These are phyloP conservation scores for Talaromyces sp. DNA, from an alignment of 2,329 filamentous ascomycete genomes.

Conservation along the genomic window DNA sequence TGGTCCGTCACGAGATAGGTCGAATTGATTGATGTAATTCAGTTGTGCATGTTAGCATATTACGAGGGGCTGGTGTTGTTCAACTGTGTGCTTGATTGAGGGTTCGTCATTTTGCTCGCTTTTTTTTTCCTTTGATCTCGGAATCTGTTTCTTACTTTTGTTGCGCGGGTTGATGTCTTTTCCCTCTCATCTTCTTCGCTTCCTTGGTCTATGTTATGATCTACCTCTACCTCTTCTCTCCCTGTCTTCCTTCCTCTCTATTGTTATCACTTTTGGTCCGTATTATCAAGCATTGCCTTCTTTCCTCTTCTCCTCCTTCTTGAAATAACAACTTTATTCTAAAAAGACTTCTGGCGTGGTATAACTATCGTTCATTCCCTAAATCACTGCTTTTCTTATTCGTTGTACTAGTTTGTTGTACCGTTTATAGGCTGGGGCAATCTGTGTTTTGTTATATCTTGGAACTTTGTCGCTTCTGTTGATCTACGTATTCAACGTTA, in stretches of 20 bases:
- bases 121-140: constrained; percentile 32
- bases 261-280: constrained; percentile 11
- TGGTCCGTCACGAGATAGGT: constrained; percentile 45
- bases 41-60: constrained; percentile 34
- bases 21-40: constrained; percentile 29
- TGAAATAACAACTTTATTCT: constrained; percentile 4
- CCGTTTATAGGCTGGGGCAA: neutral
- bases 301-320: neutral
- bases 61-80: constrained; percentile 38
- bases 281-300: constrained; percentile 7
- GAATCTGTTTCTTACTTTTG: constrained; percentile 36
- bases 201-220: constrained; percentile 22
- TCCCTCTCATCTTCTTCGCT: constrained; percentile 19
- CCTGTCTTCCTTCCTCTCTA: neutral
- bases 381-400: neutral
- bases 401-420: constrained; percentile 10
- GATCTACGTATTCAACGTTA: too few species aligned
- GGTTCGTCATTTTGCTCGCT: constrained; percentile 31
- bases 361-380: constrained; percentile 8
- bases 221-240: neutral
- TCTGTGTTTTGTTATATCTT: neutral
- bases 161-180: constrained; percentile 10
- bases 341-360: constrained; percentile 11
- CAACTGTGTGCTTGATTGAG: constrained; percentile 22
- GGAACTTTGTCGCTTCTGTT: neutral